phyloP scores from a whole-genome alignment of 2,329 filamentous ascomycete species.

The Colletotrichum gloeosporioides region DNA sequence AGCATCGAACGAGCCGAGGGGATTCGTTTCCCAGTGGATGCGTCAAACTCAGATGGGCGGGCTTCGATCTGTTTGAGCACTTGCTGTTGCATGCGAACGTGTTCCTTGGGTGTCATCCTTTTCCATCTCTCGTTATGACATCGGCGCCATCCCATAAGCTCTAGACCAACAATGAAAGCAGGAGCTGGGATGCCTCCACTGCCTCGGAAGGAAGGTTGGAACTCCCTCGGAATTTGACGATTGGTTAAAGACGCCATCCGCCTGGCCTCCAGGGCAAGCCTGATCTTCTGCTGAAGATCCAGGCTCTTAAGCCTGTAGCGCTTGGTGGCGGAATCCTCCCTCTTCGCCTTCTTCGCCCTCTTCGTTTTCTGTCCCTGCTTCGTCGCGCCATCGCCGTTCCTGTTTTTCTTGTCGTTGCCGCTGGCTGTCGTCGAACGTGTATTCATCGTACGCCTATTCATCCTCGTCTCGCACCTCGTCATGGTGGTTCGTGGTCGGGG shows the following conservation, averaged over 20 bases:
- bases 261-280: not conserved
- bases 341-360: not conserved
- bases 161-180: not conserved
- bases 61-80: not conserved
- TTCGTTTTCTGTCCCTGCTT: not conserved
- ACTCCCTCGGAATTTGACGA: accelerated
- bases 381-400: accelerated
- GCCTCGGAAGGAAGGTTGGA: not conserved
- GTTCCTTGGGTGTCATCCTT: accelerated
- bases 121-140: not conserved
- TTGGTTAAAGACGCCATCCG: not conserved
- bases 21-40: not conserved
- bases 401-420: not conserved
- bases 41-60: not conserved
- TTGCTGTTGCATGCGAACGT: not conserved
- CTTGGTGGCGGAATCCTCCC: not conserved
- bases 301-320: not conserved
- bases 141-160: not conserved
- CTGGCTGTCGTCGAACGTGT: not conserved
- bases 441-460: not conserved
- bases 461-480: not conserved
- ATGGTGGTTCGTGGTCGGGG: not conserved
- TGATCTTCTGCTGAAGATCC: not conserved
- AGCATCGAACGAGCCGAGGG: not conserved
- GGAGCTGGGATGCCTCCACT: not conserved